Evolutionary conservation across 2,329 filamentous ascomycete genomes (phyloP), one percentile per base, ranked within the genome.

Genomic region (Pestalotiopsis sp.): DNA sequence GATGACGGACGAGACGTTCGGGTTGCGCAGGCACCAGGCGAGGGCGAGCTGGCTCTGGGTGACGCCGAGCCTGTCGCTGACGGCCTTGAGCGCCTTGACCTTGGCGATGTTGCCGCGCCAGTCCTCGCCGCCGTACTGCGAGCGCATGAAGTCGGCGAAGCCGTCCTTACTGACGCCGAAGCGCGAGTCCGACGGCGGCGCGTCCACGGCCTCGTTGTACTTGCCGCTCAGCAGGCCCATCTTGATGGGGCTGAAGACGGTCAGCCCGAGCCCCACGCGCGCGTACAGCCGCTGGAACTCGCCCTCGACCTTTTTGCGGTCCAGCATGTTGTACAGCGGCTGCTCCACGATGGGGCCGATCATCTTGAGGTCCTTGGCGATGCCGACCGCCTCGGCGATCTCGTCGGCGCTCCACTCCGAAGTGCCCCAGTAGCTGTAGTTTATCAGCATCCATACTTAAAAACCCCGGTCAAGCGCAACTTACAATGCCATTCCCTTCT

Each of bases 321-420:
- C 80, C 14, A 92, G 83, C 79, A 91, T 86, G 80, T 90, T 91
- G 81, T 92, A 92, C 65, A 86, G 82, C 1, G 90, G 90, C 80
- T 92, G 90, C 79, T 92, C 90, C 80, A 91, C 87, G 39, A 91
- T 74, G 2, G 90, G 90, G 7, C 88, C 89, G 70, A 92, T 85
- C 56, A 92, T 81, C 14, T 85, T 83, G 9, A 91, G 83, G 71
- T 83, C 84, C 72, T 91, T 88, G 41, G 90, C 88, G 70, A 70
- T 88, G 83, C 14, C 87, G 82, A 82, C 87, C 89, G 90, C 90
- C 69, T 88, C 84, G 5, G 86, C 85, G 75, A 92, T 91, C 80
- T 92, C 89, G 69, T 87, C 85, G 58, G 90, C 88, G 70, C 83
- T 85, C 90, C 90, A 92, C 78, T 92, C 89, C 0, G 88, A 91